A percentile compares a stretch with the other conserved stretches of the same genome.
Evolutionary conservation across 441 rosid species (phyloP).

Genomic region (Jatropha podagrica): DNA sequence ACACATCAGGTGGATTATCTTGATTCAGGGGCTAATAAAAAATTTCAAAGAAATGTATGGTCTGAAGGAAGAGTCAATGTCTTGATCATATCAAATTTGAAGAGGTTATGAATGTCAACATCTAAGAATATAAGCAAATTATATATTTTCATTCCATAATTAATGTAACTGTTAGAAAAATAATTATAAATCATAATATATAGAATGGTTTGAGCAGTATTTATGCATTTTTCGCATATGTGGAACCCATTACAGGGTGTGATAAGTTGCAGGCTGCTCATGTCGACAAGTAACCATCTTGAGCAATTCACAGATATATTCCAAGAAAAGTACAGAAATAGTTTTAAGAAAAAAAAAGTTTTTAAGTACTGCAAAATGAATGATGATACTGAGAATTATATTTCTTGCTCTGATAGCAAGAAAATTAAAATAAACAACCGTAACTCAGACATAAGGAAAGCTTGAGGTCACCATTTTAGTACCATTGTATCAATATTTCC

Average conservation of each 20-base stretch:
- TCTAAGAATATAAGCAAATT: conserved; percentile 4
- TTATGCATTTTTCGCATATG: not conserved
- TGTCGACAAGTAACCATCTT: not conserved
- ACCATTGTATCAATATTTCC: not conserved
- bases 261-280: not conserved
- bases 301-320: not conserved
- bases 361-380: too few relatives aligned
- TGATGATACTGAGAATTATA: too few relatives aligned
- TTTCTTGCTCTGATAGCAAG: too few relatives aligned
- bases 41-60: not conserved
- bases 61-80: not conserved
- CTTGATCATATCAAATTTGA: not conserved
- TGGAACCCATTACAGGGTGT: conserved; percentile 1
- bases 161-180: conserved; percentile 5
- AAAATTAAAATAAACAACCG: too few relatives aligned
- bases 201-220: not conserved
- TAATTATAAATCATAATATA: conserved; percentile 4
- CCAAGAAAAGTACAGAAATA: not conserved
- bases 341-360: not conserved
- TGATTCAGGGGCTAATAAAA: not conserved
- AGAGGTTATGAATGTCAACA: conserved; percentile 17
- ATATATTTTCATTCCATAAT: not conserved
- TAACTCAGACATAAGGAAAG: not conserved
- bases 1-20: not conserved
- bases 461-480: not conserved